phyloP scores from a whole-genome alignment of 73 alveolate species.

The Paramecium sexaurelia region DNA sequence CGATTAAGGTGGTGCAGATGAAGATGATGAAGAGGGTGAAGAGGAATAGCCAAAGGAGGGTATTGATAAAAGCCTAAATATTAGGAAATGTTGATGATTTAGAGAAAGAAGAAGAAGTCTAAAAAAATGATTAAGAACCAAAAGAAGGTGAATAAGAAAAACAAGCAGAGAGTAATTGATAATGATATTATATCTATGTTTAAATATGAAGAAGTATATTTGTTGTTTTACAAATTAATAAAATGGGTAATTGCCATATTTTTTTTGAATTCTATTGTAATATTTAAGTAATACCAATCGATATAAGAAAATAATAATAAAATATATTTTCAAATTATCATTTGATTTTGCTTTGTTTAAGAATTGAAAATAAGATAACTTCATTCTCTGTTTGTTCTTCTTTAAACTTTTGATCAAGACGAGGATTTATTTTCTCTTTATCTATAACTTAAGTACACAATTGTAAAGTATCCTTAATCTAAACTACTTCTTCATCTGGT shows the following conservation, averaged over 20 bases:
- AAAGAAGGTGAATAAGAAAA: background rate
- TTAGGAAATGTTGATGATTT: background rate
- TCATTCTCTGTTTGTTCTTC: background rate
- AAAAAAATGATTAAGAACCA: background rate
- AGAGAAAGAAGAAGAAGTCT: background rate
- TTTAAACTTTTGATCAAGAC: background rate
- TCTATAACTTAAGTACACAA: background rate
- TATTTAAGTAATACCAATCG: background rate
- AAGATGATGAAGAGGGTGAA: slow-evolving; percentile 69
- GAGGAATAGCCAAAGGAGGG: slow-evolving; percentile 67
- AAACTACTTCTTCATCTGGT: slow-evolving; percentile 25
- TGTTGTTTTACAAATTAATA: background rate
- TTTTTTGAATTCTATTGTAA: background rate
- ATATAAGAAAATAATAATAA: background rate
- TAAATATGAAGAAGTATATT: background rate
- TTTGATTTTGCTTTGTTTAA: slow-evolving; percentile 18
- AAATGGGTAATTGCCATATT: background rate
- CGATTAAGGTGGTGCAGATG: slow-evolving; percentile 68
- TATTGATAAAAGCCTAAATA: background rate
- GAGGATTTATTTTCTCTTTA: background rate
- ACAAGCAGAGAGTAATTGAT: background rate
- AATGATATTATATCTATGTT: background rate
- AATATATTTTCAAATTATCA: background rate
- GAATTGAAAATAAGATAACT: slow-evolving; percentile 24
- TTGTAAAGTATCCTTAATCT: slow-evolving; percentile 32